Conservation (phyloP, 2,329 filamentous ascomycete genomes). For the Elsinoe necatrix region DNA sequence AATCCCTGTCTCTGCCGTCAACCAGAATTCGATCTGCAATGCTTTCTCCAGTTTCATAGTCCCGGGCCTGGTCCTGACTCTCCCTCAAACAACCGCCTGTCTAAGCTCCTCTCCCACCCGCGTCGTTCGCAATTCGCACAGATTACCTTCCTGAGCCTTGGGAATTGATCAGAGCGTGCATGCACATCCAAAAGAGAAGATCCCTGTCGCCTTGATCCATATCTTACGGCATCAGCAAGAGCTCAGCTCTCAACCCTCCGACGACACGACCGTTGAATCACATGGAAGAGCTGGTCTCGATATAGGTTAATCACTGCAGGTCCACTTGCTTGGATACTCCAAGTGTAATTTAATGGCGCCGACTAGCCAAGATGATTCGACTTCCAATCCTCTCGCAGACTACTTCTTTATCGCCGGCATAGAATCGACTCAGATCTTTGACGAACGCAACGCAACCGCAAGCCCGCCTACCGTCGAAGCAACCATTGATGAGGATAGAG, state of each 20-base stretch:
- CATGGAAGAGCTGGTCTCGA: constrained; percentile 10
- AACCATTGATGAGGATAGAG: constrained; percentile 60
- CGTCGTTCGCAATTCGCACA: constrained; percentile 11
- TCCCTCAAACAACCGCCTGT: constrained; percentile 7
- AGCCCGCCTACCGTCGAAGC: constrained; percentile 35
- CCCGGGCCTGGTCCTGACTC: constrained; percentile 8
- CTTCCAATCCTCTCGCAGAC: constrained; percentile 51
- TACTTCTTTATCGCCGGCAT: constrained; percentile 57
- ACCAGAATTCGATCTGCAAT: constrained; percentile 12
- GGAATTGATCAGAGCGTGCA: background rate
- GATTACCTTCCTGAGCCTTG: background rate
- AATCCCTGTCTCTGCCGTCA: constrained; percentile 5
- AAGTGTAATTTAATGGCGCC: constrained; percentile 8
- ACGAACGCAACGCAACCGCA: constrained; percentile 30
- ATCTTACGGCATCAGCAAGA: background rate
- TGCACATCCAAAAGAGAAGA: background rate
- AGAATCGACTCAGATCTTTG: constrained; percentile 44
- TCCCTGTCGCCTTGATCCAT: background rate
- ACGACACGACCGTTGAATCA: constrained; percentile 5
- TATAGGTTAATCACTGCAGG: background rate
- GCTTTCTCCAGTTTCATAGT: constrained; percentile 3
- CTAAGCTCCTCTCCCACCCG: constrained; percentile 7
- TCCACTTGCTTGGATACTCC: background rate
- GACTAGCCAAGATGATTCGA: constrained; percentile 10
- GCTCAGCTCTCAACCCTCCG: background rate